Evolutionary conservation across 129 eudicot genomes (phyloP), one percentile per base, ranked within the genome.

Genomic region (Flaveria linearis): DNA sequence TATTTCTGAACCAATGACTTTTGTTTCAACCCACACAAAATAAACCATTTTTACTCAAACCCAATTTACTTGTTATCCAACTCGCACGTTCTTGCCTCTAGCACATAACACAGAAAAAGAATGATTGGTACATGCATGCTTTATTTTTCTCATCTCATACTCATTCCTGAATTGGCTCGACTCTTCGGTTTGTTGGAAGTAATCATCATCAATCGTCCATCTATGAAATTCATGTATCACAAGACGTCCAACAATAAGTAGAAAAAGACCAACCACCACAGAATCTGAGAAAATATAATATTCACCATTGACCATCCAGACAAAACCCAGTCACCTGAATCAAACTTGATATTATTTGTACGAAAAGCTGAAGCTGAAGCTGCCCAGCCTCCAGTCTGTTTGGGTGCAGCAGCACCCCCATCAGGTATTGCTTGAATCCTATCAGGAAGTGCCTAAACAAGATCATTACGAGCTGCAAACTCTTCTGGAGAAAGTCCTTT

Each of bases 141-240:
- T 87, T 72, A 93, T 78, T 90, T 88, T 90, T 55, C 97, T 85
- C 97, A 90, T 93, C 83, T 93, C 97, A 84, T 85, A 88, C 79
- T 88, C 98, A 51, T 82, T 82, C 84, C 90, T 93, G 79, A 90
- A 93, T 26, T 91, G 85, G 76, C 90, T 85, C 6, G 98, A 88
- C 84, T 90, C 89, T 76, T 90, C 92, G 36, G 86, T 87, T 75
- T 87, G 92, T 75, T 90, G 89, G 73, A 88, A 93, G 85, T 90
- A 88, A 69, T 87, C 92, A 69, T 80, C 74, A 50, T 93, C 96
- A 93, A 88, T 17, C 81, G 80, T 28, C 91, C 98, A 78, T 90
- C 98, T 93, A 76, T 2, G 45, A 69, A 43, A 71, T 69, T 69
- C 68, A 51, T 9, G 51, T 49, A 76, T 25, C 20, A 49, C 33